Evolutionary conservation across 768 basidiomycete species (phyloP).

Genomic region (Serpula lacrymans): DNA sequence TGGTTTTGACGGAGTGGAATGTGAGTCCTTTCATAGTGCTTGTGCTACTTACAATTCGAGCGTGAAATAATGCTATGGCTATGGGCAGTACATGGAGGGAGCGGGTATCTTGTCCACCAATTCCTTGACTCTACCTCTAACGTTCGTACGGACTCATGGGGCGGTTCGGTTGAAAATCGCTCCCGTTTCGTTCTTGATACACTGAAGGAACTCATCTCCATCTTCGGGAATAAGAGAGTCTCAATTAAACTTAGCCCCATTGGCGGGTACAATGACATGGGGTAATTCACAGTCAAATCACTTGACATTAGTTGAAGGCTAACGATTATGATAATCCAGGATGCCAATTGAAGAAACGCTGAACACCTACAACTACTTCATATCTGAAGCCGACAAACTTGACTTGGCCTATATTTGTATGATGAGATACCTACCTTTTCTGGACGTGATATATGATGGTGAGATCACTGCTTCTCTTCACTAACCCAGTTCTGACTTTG

Average conservation of each 20-base stretch:
- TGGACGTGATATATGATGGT: constrained; percentile 23
- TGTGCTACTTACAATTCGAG: neutral
- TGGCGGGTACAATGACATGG: constrained; percentile 45
- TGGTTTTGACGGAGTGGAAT: constrained; percentile 57
- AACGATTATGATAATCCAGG: constrained; percentile 18
- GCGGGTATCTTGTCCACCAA: constrained; percentile 45
- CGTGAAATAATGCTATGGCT: neutral
- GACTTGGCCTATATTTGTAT: constrained; percentile 24
- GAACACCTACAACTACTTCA: constrained; percentile 39
- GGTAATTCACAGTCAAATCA: constrained; percentile 23
- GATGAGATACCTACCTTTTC: constrained; percentile 12
- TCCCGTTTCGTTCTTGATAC: constrained; percentile 51
- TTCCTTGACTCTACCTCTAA: constrained; percentile 50
- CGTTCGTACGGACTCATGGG: constrained; percentile 54
- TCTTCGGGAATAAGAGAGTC: constrained; percentile 43
- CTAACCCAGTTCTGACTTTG: neutral
- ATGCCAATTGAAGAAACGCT: constrained; percentile 44
- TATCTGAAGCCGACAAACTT: constrained; percentile 38
- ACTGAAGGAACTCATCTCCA: constrained; percentile 37
- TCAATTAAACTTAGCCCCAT: constrained; percentile 44
- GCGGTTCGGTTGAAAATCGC: constrained; percentile 58
- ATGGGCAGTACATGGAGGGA: constrained; percentile 37
- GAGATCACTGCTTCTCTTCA: no score
- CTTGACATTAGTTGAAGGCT: neutral
- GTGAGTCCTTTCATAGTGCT: no score